These are phyloP conservation scores for Aspergillus incahuasiensis DNA, from an alignment of 495 filamentous ascomycete species.

Conservation along the genomic window DNA sequence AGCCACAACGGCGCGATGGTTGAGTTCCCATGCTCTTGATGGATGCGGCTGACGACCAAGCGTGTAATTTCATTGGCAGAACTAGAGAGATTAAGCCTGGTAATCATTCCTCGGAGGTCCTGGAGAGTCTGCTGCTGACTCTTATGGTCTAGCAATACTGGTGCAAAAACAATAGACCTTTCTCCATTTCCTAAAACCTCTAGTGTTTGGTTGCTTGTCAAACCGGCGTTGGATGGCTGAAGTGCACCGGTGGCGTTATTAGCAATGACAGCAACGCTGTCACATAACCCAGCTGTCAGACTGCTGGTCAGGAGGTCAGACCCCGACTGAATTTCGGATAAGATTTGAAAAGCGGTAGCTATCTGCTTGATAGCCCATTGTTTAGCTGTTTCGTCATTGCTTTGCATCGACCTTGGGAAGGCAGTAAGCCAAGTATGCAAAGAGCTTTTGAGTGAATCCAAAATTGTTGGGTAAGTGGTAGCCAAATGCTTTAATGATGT, in stretches of 20 bases:
- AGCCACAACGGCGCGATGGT: conserved; percentile 79
- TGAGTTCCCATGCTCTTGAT: conserved; percentile 48
- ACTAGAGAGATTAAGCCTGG: conserved; percentile 35
- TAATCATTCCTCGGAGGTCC: conserved; percentile 45
- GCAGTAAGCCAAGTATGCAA: conserved; percentile 77
- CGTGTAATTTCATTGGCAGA: conserved; percentile 45
- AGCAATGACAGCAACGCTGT: conserved; percentile 41
- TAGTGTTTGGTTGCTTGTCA: conserved; percentile 18
- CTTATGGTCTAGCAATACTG: conserved; percentile 58
- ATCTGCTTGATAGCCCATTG: conserved; percentile 67
- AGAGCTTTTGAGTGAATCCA: conserved; percentile 64
- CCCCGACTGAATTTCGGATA: conserved; percentile 60
- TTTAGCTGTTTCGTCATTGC: conserved; percentile 74
- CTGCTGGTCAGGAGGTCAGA: conserved; percentile 65
- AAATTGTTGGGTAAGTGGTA: conserved; percentile 56
- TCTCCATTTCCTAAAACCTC: conserved; percentile 22
- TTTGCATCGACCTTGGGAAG: conserved; percentile 78
- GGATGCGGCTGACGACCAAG: conserved; percentile 55
- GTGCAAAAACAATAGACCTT: conserved; percentile 44
- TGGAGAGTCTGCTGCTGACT: conserved; percentile 58
- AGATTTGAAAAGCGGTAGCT: conserved; percentile 63
- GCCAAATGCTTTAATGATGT: conserved; percentile 53
- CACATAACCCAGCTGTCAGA: conserved; percentile 51
- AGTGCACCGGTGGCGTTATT: conserved; percentile 23
- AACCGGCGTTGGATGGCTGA: conserved; percentile 25